Evolutionary conservation across 2,329 filamentous ascomycete species (phyloP).

Genomic region (Penicillium vulpinum): DNA sequence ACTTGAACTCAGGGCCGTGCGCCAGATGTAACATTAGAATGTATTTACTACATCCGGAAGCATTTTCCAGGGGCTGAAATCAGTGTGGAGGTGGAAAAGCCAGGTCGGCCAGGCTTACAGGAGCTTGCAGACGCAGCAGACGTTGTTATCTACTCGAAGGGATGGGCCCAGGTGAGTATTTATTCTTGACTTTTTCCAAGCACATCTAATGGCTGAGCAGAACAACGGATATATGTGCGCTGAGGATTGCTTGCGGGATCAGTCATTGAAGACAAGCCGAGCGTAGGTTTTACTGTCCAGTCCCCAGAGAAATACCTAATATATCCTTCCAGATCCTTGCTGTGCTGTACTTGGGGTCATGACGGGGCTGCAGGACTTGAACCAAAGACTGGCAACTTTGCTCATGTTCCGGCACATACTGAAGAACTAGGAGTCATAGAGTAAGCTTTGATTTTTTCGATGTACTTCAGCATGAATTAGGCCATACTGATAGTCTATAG

Average conservation of each 20-base stretch:
- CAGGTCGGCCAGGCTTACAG: conserved; percentile 59
- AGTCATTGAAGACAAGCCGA: conserved; percentile 43
- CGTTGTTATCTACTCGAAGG: conserved; percentile 71
- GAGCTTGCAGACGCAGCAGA: conserved; percentile 64
- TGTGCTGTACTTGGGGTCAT: conserved; percentile 62
- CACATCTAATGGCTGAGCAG: conserved; percentile 15
- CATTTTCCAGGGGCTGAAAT: conserved; percentile 50
- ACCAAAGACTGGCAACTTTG: conserved; percentile 33
- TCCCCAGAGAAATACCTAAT: not conserved
- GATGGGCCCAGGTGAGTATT: conserved; percentile 64
- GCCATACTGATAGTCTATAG: conserved; percentile 44
- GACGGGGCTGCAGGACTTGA: conserved; percentile 53
- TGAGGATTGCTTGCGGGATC: conserved; percentile 52
- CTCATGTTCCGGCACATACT: conserved; percentile 49
- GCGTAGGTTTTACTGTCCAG: conserved; percentile 45
- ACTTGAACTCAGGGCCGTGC: conserved; percentile 57
- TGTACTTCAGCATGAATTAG: not conserved
- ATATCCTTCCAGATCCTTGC: conserved; percentile 41
- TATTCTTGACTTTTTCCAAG: no score
- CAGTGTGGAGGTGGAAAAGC: conserved; percentile 74
- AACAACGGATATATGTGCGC: conserved; percentile 47
- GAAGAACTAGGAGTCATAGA: conserved; percentile 53
- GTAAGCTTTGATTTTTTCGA: conserved; percentile 47
- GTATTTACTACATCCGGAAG: conserved; percentile 58
- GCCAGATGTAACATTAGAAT: conserved; percentile 60